A percentile compares a stretch with the other conserved stretches of the same genome.
These are phyloP conservation scores for Ogataea pini DNA, from an alignment of 805 yeast species.

Conservation along the genomic window DNA sequence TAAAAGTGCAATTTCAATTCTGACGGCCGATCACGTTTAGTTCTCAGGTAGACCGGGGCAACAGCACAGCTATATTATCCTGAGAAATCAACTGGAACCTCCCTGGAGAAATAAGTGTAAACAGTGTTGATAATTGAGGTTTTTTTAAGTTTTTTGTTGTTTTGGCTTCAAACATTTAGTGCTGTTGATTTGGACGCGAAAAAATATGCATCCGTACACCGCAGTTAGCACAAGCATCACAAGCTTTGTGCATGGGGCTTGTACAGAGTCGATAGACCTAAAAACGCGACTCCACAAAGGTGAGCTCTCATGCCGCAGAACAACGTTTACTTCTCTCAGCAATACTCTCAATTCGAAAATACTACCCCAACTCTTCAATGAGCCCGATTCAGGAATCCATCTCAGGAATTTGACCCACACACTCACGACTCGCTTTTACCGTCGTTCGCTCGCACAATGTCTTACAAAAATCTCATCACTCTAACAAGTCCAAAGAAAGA, in stretches of 20 bases:
- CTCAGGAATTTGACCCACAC: too few species aligned
- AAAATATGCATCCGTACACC: slow-evolving; percentile 4
- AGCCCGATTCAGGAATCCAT: too few species aligned
- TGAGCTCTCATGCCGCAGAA: too few species aligned
- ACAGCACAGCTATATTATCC: not conserved
- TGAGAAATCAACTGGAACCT: not conserved
- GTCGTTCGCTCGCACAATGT: not conserved
- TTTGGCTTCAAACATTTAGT: slow-evolving; percentile 5
- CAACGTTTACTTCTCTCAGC: too few species aligned
- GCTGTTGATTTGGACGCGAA: slow-evolving; percentile 15
- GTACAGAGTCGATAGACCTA: too few species aligned
- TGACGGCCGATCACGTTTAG: not conserved
- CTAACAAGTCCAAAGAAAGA: not conserved
- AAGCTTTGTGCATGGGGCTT: too few species aligned
- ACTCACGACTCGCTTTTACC: too few species aligned
- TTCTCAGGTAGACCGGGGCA: not conserved
- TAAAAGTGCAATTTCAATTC: not conserved
- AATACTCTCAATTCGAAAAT: too few species aligned
- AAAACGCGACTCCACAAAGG: too few species aligned
- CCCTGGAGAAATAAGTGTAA: not conserved
- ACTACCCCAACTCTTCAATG: too few species aligned
- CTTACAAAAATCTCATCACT: not conserved
- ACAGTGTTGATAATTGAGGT: slow-evolving; percentile 1
- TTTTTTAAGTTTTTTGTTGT: not conserved
- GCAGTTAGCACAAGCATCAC: too few species aligned